phyloP scores from a whole-genome alignment of 345 rosid species.

The Citrus trifoliata region DNA sequence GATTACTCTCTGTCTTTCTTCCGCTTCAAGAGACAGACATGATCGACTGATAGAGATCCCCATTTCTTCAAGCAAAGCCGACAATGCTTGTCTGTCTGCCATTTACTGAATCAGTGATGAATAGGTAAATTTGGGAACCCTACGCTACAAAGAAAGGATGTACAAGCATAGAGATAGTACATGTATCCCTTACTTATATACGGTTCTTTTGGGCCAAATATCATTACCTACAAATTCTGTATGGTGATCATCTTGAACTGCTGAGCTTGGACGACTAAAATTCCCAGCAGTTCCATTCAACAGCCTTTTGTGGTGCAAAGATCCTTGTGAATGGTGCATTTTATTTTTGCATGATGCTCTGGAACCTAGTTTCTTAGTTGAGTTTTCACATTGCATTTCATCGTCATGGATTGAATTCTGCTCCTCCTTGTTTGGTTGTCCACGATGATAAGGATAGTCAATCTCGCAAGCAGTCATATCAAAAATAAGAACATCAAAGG shows the following conservation, averaged over 20 bases:
- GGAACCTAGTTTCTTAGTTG: too few relatives aligned
- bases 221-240: too few relatives aligned
- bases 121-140: background rate
- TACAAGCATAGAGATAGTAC: too few relatives aligned
- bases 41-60: conserved; percentile 11
- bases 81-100: background rate
- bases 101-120: background rate
- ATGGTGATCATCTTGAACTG: too few relatives aligned
- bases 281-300: too few relatives aligned
- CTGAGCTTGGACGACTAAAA: too few relatives aligned
- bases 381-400: too few relatives aligned
- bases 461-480: conserved; percentile 37
- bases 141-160: background rate
- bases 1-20: conserved; percentile 30
- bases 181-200: too few relatives aligned
- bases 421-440: background rate
- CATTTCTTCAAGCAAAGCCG: background rate
- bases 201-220: too few relatives aligned
- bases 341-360: too few relatives aligned
- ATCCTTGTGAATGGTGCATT: too few relatives aligned
- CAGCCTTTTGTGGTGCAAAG: too few relatives aligned
- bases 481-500: conserved; percentile 33
- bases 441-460: background rate
- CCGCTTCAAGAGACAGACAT: background rate
- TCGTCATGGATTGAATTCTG: background rate